Evolutionary conservation across 2,329 filamentous ascomycete species (phyloP).

Genomic region (Colletotrichum agaves): DNA sequence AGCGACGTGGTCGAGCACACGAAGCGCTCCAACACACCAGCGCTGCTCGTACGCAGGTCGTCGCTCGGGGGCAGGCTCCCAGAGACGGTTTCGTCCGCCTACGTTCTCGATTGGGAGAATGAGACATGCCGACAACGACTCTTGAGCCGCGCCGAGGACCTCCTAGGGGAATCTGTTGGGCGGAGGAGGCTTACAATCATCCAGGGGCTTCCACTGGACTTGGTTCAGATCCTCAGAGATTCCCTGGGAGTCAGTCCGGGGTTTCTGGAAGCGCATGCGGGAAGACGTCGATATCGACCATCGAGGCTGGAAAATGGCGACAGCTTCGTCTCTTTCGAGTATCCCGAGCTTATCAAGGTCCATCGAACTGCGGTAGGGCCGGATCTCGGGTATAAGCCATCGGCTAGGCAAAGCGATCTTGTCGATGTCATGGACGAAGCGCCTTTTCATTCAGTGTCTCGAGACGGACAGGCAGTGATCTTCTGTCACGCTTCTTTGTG

Average conservation of each 20-base stretch:
- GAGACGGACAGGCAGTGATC: slow-evolving; percentile 40
- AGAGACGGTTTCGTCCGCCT: slow-evolving; percentile 31
- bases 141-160: slow-evolving; percentile 29
- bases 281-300: slow-evolving; percentile 42
- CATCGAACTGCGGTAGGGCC: neutral
- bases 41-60: slow-evolving; percentile 30
- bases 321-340: slow-evolving; percentile 42
- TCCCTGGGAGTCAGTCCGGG: slow-evolving; percentile 43
- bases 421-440: slow-evolving; percentile 40
- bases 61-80: slow-evolving; percentile 31
- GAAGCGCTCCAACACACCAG: slow-evolving; percentile 32
- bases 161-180: slow-evolving; percentile 29
- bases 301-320: slow-evolving; percentile 14
- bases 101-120: slow-evolving; percentile 34
- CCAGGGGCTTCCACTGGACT: slow-evolving; percentile 31
- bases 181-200: slow-evolving; percentile 34
- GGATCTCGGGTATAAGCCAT: slow-evolving; percentile 11
- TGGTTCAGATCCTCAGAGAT: slow-evolving; percentile 40
- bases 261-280: slow-evolving; percentile 47
- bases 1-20: slow-evolving; percentile 30
- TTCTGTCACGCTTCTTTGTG: slow-evolving; percentile 51
- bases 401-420: slow-evolving; percentile 24
- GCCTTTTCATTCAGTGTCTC: slow-evolving; percentile 38
- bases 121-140: slow-evolving; percentile 30
- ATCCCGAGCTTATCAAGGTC: slow-evolving; percentile 45